A percentile compares a stretch with the other conserved stretches of the same genome.
phyloP scores from a whole-genome alignment of 768 basidiomycete species.

The Hypholoma sublateritium region DNA sequence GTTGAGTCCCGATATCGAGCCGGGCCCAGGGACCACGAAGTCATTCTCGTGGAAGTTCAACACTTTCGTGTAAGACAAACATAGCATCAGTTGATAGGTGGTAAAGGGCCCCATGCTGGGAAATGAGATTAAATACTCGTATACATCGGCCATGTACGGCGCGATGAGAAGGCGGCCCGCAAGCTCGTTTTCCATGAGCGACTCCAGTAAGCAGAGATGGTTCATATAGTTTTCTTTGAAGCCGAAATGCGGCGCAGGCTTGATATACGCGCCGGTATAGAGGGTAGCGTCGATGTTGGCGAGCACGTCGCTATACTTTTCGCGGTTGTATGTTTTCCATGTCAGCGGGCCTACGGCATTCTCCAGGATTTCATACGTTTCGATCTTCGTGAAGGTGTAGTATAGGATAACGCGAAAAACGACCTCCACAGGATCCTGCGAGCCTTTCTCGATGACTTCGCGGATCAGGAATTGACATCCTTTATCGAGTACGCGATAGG shows the following conservation, averaged over 20 bases:
- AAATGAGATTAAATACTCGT: slow-evolving; percentile 55
- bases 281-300: slow-evolving; percentile 38
- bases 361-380: slow-evolving; percentile 67
- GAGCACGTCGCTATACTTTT: slow-evolving; percentile 55
- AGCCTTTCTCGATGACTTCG: slow-evolving; percentile 70
- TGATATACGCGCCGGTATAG: slow-evolving; percentile 73
- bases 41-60: slow-evolving; percentile 66
- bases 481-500: slow-evolving; percentile 73
- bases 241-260: slow-evolving; percentile 63
- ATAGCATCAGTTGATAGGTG: slow-evolving; percentile 65
- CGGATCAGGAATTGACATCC: slow-evolving; percentile 66
- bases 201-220: slow-evolving; percentile 61
- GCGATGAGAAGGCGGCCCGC: slow-evolving; percentile 47
- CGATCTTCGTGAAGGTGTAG: slow-evolving; percentile 68
- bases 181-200: slow-evolving; percentile 57
- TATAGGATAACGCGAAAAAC: slow-evolving; percentile 73
- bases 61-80: slow-evolving; percentile 55
- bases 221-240: slow-evolving; percentile 48
- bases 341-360: slow-evolving; percentile 54
- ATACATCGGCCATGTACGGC: slow-evolving; percentile 62
- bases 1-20: slow-evolving; percentile 61
- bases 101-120: slow-evolving; percentile 77
- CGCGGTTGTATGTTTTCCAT: slow-evolving; percentile 57
- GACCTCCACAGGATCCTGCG: slow-evolving; percentile 58
- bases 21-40: slow-evolving; percentile 70